Conservation (phyloP, 148 eudicot genomes). For the Oxyria digyna region DNA sequence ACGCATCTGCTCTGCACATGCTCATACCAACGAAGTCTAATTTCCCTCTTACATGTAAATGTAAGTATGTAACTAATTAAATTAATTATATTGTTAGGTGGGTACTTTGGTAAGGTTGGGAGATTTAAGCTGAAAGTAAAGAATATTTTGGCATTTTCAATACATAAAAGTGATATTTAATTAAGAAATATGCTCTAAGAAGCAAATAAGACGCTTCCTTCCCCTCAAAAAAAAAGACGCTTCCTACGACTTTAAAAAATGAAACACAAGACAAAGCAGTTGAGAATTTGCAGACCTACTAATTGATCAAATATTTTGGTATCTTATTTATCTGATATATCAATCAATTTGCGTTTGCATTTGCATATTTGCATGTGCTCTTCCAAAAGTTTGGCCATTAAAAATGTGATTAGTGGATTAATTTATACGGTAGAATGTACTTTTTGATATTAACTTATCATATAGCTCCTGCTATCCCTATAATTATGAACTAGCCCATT, state of each 20-base stretch:
- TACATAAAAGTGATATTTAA: neutral
- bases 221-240: neutral
- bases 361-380: slow-evolving; percentile 1
- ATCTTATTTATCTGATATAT: neutral
- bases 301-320: neutral
- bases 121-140: neutral
- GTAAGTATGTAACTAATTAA: neutral
- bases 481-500: neutral
- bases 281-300: slow-evolving; percentile 8
- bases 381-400: neutral
- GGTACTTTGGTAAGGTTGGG: neutral
- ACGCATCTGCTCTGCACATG: too few relatives aligned
- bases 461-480: neutral
- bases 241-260: neutral
- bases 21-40: too few relatives aligned
- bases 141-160: neutral
- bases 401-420: neutral
- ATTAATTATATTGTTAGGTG: neutral
- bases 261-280: neutral
- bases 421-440: neutral
- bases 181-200: neutral
- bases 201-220: slow-evolving; percentile 6
- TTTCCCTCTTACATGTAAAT: too few relatives aligned
- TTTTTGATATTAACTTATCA: neutral
- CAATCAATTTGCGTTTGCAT: neutral